phyloP scores from a whole-genome alignment of 768 basidiomycete genomes.

The Hydnum rufescens region DNA sequence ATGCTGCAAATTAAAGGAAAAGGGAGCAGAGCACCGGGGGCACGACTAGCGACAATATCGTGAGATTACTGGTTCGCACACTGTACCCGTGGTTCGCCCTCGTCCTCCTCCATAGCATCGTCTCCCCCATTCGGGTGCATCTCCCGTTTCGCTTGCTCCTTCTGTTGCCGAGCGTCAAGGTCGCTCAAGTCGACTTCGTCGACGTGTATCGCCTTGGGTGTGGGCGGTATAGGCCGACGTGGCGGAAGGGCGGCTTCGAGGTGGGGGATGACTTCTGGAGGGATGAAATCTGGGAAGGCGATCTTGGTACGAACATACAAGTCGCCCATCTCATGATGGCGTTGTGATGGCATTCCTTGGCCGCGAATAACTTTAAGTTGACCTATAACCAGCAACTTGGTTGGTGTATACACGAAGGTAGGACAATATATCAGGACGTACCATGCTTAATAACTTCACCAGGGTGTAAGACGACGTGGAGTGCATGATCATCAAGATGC shows the following conservation, averaged over 20 bases:
- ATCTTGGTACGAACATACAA: constrained; percentile 74
- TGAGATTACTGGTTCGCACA: constrained; percentile 71
- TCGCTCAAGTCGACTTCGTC: constrained; percentile 79
- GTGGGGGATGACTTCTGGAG: constrained; percentile 39
- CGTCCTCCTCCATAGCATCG: constrained; percentile 86
- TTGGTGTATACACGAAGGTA: constrained; percentile 3
- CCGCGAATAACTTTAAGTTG: constrained; percentile 78
- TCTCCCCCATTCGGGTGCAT: constrained; percentile 20
- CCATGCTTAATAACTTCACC: constrained; percentile 90
- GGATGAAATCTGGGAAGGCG: constrained; percentile 72
- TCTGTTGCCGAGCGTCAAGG: constrained; percentile 43
- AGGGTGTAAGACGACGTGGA: constrained; percentile 65
- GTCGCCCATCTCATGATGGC: constrained; percentile 93
- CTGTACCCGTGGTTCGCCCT: constrained; percentile 73
- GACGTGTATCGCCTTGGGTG: constrained; percentile 41
- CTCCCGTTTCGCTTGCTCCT: constrained; percentile 25
- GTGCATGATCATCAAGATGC: constrained; percentile 82
- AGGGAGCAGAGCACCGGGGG: too few relatives aligned
- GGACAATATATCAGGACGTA: constrained; percentile 24
- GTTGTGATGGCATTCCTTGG: constrained; percentile 97
- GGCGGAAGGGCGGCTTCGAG: constrained; percentile 78
- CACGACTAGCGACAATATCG: too few relatives aligned
- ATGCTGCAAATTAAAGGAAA: too few relatives aligned
- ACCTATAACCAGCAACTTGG: constrained; percentile 38
- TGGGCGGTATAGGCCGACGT: constrained; percentile 44